A percentile compares a stretch with the other conserved stretches of the same genome.
These are phyloP conservation scores for Sphaerulina vaccinii DNA, from an alignment of 2,329 filamentous ascomycete species.

Conservation along the genomic window DNA sequence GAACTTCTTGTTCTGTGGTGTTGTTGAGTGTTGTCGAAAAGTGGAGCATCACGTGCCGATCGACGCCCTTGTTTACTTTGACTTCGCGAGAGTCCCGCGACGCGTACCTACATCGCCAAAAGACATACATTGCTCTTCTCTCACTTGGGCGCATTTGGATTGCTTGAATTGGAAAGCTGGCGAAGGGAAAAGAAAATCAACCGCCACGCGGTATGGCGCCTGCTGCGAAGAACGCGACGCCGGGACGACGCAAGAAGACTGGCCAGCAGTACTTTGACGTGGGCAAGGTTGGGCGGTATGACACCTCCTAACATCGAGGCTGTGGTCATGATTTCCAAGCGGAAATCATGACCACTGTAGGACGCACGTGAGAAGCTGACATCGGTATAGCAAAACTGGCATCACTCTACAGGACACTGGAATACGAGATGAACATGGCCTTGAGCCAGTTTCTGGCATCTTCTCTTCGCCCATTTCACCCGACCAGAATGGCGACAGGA, in stretches of 20 bases:
- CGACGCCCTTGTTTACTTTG: conserved; percentile 4
- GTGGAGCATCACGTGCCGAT: neutral
- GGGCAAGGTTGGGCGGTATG: conserved; percentile 37
- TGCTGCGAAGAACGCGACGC: conserved; percentile 27
- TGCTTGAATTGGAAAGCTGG: conserved; percentile 24
- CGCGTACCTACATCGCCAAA: conserved; percentile 2
- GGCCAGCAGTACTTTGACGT: conserved; percentile 39
- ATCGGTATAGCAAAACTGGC: conserved; percentile 74
- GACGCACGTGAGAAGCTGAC: conserved; percentile 16
- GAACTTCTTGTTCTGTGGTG: neutral
- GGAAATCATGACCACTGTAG: too few species aligned
- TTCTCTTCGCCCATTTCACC: conserved; percentile 77
- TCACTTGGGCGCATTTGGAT: conserved; percentile 13
- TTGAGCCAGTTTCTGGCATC: conserved; percentile 81
- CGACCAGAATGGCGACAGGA: conserved; percentile 25
- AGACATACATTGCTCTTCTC: conserved; percentile 5
- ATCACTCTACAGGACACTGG: conserved; percentile 75
- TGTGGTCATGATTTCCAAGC: neutral
- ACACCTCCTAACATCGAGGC: conserved; percentile 4
- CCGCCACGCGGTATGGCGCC: conserved; percentile 33
- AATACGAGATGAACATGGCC: conserved; percentile 82
- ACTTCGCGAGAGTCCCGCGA: conserved; percentile 1
- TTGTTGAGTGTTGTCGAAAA: neutral
- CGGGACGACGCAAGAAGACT: conserved; percentile 31
- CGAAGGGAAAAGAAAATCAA: conserved; percentile 32